Conservation (phyloP, 1,284 basidiomycete species). For the Hemileia vastatrix region DNA sequence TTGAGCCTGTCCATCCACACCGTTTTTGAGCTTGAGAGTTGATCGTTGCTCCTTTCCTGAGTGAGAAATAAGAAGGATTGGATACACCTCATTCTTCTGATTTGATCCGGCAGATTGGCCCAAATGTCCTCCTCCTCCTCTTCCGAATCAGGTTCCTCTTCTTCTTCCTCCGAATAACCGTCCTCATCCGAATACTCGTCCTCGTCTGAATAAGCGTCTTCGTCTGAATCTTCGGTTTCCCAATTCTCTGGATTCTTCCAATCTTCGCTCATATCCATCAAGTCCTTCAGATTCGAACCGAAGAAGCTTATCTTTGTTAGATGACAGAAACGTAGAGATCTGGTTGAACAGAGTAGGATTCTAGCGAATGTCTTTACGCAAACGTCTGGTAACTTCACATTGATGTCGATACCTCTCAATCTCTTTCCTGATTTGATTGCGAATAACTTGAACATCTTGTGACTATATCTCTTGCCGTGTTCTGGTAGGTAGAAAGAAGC, state of each 20-base stretch:
- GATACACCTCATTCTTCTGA: not conserved
- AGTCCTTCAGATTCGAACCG: not conserved
- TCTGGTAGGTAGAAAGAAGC: not conserved
- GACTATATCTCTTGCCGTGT: not conserved
- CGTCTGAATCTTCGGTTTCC: not conserved
- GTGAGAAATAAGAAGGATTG: not conserved
- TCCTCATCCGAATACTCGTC: not conserved
- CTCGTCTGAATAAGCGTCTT: too few relatives aligned
- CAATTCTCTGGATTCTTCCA: not conserved
- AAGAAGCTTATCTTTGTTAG: not conserved
- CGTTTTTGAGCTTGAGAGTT: too few relatives aligned
- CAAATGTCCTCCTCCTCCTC: not conserved
- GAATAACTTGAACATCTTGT: not conserved
- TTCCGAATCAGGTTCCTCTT: not conserved
- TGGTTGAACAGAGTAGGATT: not conserved
- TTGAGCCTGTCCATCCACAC: too few relatives aligned
- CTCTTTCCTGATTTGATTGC: not conserved
- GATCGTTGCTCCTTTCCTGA: too few relatives aligned
- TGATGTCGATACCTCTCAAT: not conserved
- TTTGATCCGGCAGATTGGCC: not conserved
- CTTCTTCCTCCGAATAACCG: not conserved
- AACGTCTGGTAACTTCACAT: not conserved
- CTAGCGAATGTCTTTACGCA: not conserved
- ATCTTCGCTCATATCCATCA: not conserved
- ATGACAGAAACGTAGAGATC: not conserved